Evolutionary conservation across 305 asterid genomes (phyloP).

Genomic region (Solanum chacoense): DNA sequence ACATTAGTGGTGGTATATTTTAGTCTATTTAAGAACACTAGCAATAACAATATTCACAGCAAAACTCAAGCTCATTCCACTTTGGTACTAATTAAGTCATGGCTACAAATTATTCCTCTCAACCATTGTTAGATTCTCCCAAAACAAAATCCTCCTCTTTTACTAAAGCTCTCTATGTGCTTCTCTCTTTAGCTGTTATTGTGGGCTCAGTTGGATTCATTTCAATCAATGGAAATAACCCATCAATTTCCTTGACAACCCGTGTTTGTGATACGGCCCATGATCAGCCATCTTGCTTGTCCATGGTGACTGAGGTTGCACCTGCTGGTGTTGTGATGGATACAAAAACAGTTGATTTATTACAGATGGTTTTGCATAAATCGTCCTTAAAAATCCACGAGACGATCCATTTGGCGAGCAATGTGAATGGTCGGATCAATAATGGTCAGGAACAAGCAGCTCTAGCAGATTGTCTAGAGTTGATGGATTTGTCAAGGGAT

Average conservation of each 20-base stretch:
- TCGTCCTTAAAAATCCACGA: not conserved
- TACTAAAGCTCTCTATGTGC: not conserved
- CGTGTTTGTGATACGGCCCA: slow-evolving; percentile 8
- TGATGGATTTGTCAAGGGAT: slow-evolving; percentile 19
- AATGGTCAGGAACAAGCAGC: not conserved
- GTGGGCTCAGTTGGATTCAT: slow-evolving; percentile 6
- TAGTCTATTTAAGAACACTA: not conserved
- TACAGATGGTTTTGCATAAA: slow-evolving; percentile 2
- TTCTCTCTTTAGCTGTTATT: slow-evolving; percentile 4
- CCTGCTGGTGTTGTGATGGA: not conserved
- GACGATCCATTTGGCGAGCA: not conserved
- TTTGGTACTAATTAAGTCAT: not conserved
- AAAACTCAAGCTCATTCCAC: not conserved
- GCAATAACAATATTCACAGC: not conserved
- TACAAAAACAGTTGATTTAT: not conserved
- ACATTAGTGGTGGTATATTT: not conserved
- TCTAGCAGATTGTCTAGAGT: slow-evolving; percentile 14
- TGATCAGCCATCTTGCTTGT: slow-evolving; percentile 11
- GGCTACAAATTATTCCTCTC: slow-evolving; percentile 2
- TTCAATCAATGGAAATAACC: not conserved
- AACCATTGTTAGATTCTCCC: slow-evolving; percentile 12
- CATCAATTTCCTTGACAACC: not conserved
- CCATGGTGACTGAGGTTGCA: slow-evolving; percentile 7
- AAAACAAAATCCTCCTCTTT: not conserved
- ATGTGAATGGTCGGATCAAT: slow-evolving; percentile 1